Conservation (phyloP, 2,329 filamentous ascomycete species). For the Emmonsiellopsis sp. region DNA sequence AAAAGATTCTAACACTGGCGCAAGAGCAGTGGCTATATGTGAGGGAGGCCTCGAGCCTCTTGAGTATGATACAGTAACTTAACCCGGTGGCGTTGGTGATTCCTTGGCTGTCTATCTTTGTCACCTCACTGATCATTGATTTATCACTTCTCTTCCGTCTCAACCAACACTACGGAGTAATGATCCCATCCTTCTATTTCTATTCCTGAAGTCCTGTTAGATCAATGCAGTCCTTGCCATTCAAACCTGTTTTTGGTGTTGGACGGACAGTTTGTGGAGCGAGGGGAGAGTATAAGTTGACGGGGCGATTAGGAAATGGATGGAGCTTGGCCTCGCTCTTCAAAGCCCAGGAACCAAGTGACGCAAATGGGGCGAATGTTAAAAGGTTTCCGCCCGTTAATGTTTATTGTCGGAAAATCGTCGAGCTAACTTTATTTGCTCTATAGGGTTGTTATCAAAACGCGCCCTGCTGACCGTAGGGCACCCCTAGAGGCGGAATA, state of each 20-base stretch:
- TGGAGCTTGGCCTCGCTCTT: constrained; percentile 7
- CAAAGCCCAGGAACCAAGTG: constrained; percentile 5
- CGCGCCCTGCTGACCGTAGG: constrained; percentile 5
- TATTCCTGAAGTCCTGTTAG: constrained; percentile 1
- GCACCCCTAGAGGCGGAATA: constrained; percentile 6
- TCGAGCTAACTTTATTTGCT: constrained; percentile 4
- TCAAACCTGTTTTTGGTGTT: constrained; percentile 6
- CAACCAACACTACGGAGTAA: background rate
- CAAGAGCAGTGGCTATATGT: too few species aligned
- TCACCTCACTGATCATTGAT: too few species aligned
- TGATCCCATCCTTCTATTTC: constrained; percentile 1
- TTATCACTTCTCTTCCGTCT: too few species aligned
- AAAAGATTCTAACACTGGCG: too few species aligned
- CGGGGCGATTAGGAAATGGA: constrained; percentile 6
- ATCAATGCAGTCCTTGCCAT: constrained; percentile 5
- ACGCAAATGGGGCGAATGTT: background rate
- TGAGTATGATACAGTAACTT: too few species aligned
- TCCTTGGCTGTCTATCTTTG: too few species aligned
- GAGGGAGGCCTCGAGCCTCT: too few species aligned
- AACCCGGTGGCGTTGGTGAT: too few species aligned
- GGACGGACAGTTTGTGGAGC: constrained; percentile 7
- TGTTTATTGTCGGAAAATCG: constrained; percentile 2
- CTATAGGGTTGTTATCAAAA: constrained; percentile 8
- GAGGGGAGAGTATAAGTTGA: constrained; percentile 7
- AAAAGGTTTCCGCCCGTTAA: constrained; percentile 2